Conservation (phyloP, 2,329 filamentous ascomycete species). For the Sclerotinia glacialis region DNA sequence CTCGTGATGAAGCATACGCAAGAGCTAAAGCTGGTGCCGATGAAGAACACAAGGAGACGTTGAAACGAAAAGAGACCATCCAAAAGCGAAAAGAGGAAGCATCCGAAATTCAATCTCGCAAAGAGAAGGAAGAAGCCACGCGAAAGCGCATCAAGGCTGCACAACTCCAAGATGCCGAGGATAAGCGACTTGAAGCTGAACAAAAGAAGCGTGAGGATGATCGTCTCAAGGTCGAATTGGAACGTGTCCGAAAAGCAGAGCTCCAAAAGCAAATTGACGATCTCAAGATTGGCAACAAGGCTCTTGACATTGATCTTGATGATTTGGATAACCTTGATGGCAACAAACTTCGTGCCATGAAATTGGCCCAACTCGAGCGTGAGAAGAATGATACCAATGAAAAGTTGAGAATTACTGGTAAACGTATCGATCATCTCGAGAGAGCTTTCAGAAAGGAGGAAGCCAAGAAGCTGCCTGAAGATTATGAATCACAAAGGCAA, state of each 20-base stretch:
- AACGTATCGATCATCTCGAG: conserved; percentile 95
- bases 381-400: conserved; percentile 97
- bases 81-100: conserved; percentile 96
- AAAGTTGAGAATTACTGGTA: conserved; percentile 84
- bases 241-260: conserved; percentile 88
- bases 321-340: conserved; percentile 85
- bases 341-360: conserved; percentile 87
- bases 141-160: conserved; percentile 84
- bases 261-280: conserved; percentile 90
- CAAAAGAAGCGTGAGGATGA: conserved; percentile 86
- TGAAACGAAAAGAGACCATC: conserved; percentile 85
- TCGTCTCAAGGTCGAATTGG: conserved; percentile 80
- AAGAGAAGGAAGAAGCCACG: conserved; percentile 88
- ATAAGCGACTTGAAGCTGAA: conserved; percentile 84
- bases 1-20: conserved; percentile 74
- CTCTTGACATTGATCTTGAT: conserved; percentile 69
- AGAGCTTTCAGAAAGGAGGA: conserved; percentile 96
- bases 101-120: conserved; percentile 81
- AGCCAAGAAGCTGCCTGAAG: conserved; percentile 80
- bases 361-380: conserved; percentile 91
- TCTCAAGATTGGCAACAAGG: conserved; percentile 83
- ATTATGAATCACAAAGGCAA: conserved; percentile 81
- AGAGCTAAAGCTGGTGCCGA: conserved; percentile 86
- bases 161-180: conserved; percentile 85
- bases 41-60: conserved; percentile 81